Base-by-base conservation (phyloP, 306 rosid species). In the Cucurbita pepo region DNA sequence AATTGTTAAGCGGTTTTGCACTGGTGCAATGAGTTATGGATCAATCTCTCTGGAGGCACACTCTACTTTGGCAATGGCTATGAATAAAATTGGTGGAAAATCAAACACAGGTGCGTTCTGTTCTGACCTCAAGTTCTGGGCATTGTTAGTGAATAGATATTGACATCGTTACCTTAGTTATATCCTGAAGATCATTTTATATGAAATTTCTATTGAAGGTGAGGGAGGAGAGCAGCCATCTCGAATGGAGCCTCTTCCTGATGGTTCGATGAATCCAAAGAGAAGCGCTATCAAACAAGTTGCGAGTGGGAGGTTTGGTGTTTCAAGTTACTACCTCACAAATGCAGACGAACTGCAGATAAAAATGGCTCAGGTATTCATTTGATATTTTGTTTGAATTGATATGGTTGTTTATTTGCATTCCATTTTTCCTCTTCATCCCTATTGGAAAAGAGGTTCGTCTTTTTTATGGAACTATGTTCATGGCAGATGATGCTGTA, bases 21-120 rank as follows among this genome's bases (percentile, higher is more conserved):
- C 99, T 30, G 99, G 99, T 70, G 99, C 99, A 66, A 95, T 95
- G 99, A 95, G 99, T 89, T 95, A 95, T 78, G 99, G 99, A 69
- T 95, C 99, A 14, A 91, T 95, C 79, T 95, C 99, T 7, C 72
- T 95, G 87, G 99, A 95, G 88, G 96, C 99, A 7, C 99, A 95
- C 85, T 70, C 96, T 34, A 74, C 99, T 7, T 81, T 95, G 76
- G 99, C 99, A 66, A 77, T 85, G 53, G 99, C 99, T 58, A 91
- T 95, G 99, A 95, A 95, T 81, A 89, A 43, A 81, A 79, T 95
- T 77, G 97, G 99, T 54, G 99, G 99, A 80, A 95, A 95, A 80
- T 95, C 99, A 13, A 95, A 95, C 77, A 95, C 99, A 89, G 99
- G 98, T 94, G 76, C 60, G 85, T 77, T 38, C 21, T 18, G 40